phyloP scores from a whole-genome alignment of 352 stramenopile species.

The Blastocystis sp. region DNA sequence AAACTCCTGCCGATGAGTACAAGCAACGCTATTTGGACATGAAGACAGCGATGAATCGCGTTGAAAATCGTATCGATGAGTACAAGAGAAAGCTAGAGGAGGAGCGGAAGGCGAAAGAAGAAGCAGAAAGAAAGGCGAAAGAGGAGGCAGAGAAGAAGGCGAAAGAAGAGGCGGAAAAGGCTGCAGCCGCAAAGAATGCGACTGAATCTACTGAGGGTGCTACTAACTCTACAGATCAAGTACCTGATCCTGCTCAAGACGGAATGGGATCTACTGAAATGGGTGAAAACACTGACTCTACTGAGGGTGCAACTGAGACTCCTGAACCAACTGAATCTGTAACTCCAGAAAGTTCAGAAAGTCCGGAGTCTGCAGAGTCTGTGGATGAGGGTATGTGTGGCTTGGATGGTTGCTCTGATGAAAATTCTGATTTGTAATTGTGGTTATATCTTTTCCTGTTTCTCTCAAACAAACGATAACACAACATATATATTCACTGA shows the following conservation, averaged over 20 bases:
- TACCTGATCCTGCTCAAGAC: constrained; percentile 38
- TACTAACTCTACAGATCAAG: not conserved
- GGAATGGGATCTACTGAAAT: constrained; percentile 55
- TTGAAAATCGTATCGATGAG: constrained; percentile 64
- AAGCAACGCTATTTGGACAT: constrained; percentile 51
- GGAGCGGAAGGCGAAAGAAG: constrained; percentile 62
- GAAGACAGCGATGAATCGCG: constrained; percentile 62
- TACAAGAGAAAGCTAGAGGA: constrained; percentile 64
- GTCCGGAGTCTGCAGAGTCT: not conserved
- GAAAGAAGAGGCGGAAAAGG: constrained; percentile 63
- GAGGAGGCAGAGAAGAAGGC: constrained; percentile 63
- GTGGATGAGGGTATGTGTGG: constrained; percentile 21
- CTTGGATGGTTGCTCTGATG: constrained; percentile 12
- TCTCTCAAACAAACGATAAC: not conserved
- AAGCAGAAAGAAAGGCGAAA: constrained; percentile 45
- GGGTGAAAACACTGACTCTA: not conserved
- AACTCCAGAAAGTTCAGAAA: constrained; percentile 63
- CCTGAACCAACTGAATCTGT: not conserved
- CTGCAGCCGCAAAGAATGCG: not conserved
- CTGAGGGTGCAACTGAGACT: not conserved
- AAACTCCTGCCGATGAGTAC: constrained; percentile 47
- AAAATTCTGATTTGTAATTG: constrained; percentile 40
- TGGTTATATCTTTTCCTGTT: not conserved
- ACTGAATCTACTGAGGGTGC: constrained; percentile 55
- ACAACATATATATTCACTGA: not conserved